Evolutionary conservation across 2,329 filamentous ascomycete species (phyloP).

Genomic region (Neofusicoccum cordaticola): DNA sequence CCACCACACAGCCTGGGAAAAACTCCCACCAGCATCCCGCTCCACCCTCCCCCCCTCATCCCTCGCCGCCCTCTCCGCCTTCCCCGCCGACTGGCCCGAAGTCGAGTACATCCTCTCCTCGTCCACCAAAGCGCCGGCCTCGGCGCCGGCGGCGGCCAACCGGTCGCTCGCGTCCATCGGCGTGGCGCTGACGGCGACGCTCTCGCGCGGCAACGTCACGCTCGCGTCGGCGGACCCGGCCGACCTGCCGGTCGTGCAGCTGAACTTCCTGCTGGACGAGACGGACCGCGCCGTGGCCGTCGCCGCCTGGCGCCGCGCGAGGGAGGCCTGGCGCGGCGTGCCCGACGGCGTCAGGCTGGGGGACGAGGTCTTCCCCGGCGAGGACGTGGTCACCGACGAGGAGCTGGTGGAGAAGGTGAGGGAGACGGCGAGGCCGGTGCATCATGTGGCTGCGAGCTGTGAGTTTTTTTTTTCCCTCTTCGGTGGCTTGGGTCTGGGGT

Average conservation of each 20-base stretch:
- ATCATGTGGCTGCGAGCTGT: neutral
- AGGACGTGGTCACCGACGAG: neutral
- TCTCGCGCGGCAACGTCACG: constrained; percentile 30
- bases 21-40: neutral
- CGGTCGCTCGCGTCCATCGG: constrained; percentile 24
- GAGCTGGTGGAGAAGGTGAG: neutral
- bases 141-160: constrained; percentile 16
- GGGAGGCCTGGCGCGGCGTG: constrained; percentile 13
- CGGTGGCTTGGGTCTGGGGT: too few species aligned
- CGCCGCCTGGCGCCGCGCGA: constrained; percentile 23
- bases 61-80: neutral
- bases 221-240: constrained; percentile 23
- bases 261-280: constrained; percentile 24
- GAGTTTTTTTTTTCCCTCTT: neutral
- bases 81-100: constrained; percentile 9
- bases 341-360: neutral
- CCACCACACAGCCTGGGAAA: neutral
- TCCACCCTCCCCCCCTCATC: neutral
- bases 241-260: constrained; percentile 26
- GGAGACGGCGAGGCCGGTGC: neutral
- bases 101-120: neutral
- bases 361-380: neutral
- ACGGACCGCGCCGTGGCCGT: constrained; percentile 27
- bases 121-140: neutral
- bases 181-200: constrained; percentile 25